phyloP scores from a whole-genome alignment of 2,329 filamentous ascomycete species.

The Chaetomium strumarium region DNA sequence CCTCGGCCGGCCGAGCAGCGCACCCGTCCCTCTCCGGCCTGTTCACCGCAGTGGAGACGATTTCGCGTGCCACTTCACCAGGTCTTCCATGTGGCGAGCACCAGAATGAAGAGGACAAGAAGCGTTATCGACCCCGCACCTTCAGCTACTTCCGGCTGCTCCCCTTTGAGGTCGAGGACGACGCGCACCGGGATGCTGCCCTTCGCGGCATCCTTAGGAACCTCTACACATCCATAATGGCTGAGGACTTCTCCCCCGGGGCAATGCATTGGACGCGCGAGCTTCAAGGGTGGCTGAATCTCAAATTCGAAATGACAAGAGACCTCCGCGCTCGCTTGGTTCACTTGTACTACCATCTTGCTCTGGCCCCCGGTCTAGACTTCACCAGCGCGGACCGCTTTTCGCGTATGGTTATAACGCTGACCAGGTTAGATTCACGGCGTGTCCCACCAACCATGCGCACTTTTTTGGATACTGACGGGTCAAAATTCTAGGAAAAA shows the following conservation, averaged over 20 bases:
- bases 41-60: slow-evolving; percentile 54
- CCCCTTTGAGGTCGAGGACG: slow-evolving; percentile 81
- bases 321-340: slow-evolving; percentile 78
- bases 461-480: neutral
- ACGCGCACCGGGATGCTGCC: slow-evolving; percentile 68
- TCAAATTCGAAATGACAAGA: slow-evolving; percentile 95
- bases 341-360: slow-evolving; percentile 89
- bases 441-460: neutral
- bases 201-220: slow-evolving; percentile 86
- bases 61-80: slow-evolving; percentile 82
- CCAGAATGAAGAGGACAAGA: slow-evolving; percentile 47
- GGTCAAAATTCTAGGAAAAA: slow-evolving; percentile 60
- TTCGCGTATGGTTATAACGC: slow-evolving; percentile 88
- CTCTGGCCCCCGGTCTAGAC: slow-evolving; percentile 85
- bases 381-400: slow-evolving; percentile 79
- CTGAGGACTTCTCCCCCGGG: slow-evolving; percentile 89
- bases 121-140: slow-evolving; percentile 76
- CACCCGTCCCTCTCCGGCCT: slow-evolving; percentile 35
- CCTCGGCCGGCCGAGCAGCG: slow-evolving; percentile 32
- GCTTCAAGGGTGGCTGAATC: slow-evolving; percentile 86
- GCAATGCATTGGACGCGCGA: slow-evolving; percentile 97
- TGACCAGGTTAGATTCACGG: slow-evolving; percentile 70
- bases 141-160: slow-evolving; percentile 90
- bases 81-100: slow-evolving; percentile 52
- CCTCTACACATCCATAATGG: slow-evolving; percentile 83